Base-by-base conservation (phyloP, 352 stramenopile species). In the Pythium insidiosum region DNA sequence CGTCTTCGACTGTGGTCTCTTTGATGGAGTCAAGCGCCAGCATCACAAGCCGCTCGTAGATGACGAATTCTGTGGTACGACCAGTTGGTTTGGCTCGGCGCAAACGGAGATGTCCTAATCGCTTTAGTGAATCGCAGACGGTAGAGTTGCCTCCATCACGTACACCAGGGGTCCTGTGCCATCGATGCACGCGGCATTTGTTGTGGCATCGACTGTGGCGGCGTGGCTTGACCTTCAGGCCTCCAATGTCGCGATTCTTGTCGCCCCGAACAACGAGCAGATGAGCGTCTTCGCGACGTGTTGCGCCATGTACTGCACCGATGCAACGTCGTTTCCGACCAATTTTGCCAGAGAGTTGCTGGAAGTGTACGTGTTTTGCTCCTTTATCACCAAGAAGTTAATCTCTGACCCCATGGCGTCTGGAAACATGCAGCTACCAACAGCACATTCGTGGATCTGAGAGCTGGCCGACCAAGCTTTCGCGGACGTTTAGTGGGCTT, bases 231-330 rank as follows among this genome's bases (percentile, higher is more conserved):
- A 89, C 31, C 45, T 90, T 18, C 86, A 85, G 6, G 57, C 70
- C 2, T 68, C 56, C 21, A 89, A 92, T 35, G 76, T 90, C 23
- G 79, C 74, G 11, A 80, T 94, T 35, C 58, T 94, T 23, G 50
- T 94, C 7, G 77, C 82, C 0, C 82, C 82, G 0, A 91, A 87
- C 52, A 88, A 91, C 31, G 78, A 94, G 28, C 82, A 94, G 47
- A 86, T 90, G 66, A 90, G 76, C 45, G 72, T 94, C 4, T 94
- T 89, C 61, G 70, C 79, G n/a, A 89, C 82, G 1, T 94, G 82
- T 47, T 90, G 76, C 36, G 79, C 82, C 26, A 52, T 94, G 0
- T 94, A 94, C 38, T 76, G 73, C 38, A 88, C 74, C 0, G 70
- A 86, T 22, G 71, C 68, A 11, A 67, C 50, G 5, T 73, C 63